Conservation (phyloP, 352 stramenopile species). For the Phytophthora multivora region DNA sequence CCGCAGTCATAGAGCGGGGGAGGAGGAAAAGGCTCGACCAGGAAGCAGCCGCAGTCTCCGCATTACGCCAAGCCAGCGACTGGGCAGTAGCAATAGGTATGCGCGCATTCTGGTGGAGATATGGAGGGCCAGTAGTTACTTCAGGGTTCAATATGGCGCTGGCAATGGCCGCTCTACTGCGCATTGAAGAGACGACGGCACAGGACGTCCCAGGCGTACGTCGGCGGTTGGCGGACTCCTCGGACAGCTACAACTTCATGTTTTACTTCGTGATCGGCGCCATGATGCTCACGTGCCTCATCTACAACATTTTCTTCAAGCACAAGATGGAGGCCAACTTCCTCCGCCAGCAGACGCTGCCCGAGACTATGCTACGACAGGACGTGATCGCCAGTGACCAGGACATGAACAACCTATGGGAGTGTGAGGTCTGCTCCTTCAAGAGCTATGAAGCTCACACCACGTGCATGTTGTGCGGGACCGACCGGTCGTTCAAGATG, state of each 20-base stretch:
- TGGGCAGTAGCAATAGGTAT: conserved; percentile 19
- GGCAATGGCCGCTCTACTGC: not conserved
- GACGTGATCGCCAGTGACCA: conserved; percentile 89
- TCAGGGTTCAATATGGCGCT: not conserved
- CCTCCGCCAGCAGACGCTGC: conserved; percentile 66
- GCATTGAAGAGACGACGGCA: not conserved
- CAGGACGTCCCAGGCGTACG: conserved; percentile 14
- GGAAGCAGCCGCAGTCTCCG: not conserved
- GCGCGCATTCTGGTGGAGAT: conserved; percentile 27
- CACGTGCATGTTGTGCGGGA: conserved; percentile 91
- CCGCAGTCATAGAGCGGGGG: conserved; percentile 3
- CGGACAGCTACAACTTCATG: conserved; percentile 87
- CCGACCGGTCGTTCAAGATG: conserved; percentile 74
- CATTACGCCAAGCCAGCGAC: conserved; percentile 1
- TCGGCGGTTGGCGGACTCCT: conserved; percentile 32
- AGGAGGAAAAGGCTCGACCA: conserved; percentile 7
- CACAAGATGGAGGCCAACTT: conserved; percentile 80
- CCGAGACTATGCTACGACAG: conserved; percentile 86
- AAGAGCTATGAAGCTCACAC: conserved; percentile 90
- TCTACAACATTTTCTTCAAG: conserved; percentile 92
- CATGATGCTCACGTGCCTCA: conserved; percentile 87
- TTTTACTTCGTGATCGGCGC: conserved; percentile 89
- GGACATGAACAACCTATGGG: conserved; percentile 86
- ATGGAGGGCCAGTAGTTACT: not conserved
- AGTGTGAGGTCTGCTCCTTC: conserved; percentile 93